These are phyloP conservation scores for Carex cristatella DNA, from an alignment of 176 grass and related monocot species.

Conservation along the genomic window DNA sequence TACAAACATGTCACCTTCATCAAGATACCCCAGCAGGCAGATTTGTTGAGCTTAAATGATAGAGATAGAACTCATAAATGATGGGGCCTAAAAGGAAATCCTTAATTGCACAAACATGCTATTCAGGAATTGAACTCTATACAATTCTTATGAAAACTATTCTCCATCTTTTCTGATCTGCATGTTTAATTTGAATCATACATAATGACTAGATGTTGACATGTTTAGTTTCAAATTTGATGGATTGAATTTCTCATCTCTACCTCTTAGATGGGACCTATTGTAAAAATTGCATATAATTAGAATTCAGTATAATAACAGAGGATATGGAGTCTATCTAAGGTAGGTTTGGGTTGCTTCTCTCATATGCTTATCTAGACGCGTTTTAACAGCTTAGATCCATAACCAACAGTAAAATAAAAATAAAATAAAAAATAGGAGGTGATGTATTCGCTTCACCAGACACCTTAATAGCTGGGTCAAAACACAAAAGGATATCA, in stretches of 20 bases:
- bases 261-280: not conserved
- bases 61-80: not conserved
- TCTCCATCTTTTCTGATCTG: not conserved
- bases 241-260: not conserved
- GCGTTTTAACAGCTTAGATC: constrained; percentile 72
- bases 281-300: not conserved
- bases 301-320: not conserved
- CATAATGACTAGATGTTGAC: not conserved
- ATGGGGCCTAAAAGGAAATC: not conserved
- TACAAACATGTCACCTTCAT: not conserved
- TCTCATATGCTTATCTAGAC: constrained; percentile 23
- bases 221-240: not conserved
- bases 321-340: not conserved
- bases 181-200: not conserved
- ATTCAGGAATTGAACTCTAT: not conserved
- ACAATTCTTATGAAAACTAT: not conserved
- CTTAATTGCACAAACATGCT: not conserved
- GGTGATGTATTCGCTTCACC: not conserved
- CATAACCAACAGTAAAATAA: not conserved
- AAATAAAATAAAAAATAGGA: not conserved
- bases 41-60: not conserved
- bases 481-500: constrained; percentile 2
- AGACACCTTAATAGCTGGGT: not conserved
- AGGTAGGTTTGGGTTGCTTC: constrained; percentile 17
- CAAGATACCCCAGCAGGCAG: not conserved